A percentile compares a stretch with the other conserved stretches of the same genome.
phyloP scores from a whole-genome alignment of 495 filamentous ascomycete species.

The Apiosordaria backusii region DNA sequence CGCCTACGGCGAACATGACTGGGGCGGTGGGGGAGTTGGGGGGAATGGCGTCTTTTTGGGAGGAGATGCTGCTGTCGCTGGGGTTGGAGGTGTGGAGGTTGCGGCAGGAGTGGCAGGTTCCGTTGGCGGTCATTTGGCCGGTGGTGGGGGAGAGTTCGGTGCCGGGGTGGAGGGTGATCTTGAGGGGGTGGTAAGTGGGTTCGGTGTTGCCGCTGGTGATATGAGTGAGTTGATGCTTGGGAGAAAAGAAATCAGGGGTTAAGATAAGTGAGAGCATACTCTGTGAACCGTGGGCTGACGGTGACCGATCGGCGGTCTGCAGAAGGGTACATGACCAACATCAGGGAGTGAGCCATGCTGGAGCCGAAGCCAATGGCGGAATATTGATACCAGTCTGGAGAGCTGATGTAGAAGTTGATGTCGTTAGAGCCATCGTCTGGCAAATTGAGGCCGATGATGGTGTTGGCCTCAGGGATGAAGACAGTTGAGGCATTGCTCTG shows the following conservation, averaged over 20 bases:
- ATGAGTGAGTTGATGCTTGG: not conserved
- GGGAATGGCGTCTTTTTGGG: not conserved
- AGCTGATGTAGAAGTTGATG: constrained; percentile 29
- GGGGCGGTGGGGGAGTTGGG: constrained; percentile 32
- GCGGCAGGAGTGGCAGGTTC: constrained; percentile 48
- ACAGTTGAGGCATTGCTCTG: constrained; percentile 20
- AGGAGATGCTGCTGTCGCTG: too few species aligned
- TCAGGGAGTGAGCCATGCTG: constrained; percentile 23
- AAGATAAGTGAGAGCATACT: constrained; percentile 14
- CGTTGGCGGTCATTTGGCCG: constrained; percentile 41
- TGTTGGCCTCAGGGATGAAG: constrained; percentile 24
- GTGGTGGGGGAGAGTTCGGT: constrained; percentile 18
- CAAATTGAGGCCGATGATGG: constrained; percentile 26
- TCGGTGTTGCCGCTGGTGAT: constrained; percentile 42
- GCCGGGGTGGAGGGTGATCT: constrained; percentile 36
- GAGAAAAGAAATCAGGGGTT: not conserved
- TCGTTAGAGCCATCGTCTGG: constrained; percentile 24
- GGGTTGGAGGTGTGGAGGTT: constrained; percentile 38
- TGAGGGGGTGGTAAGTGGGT: constrained; percentile 42
- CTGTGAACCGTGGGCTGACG: constrained; percentile 21
- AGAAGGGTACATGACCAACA: constrained; percentile 30
- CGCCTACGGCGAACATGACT: constrained; percentile 58
- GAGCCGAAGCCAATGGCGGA: constrained; percentile 30
- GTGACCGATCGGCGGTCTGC: constrained; percentile 22
- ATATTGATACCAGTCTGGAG: constrained; percentile 30